Evolutionary conservation across 1,139 yeast genomes (phyloP).

Genomic region (Saccharomyces hybrid): DNA sequence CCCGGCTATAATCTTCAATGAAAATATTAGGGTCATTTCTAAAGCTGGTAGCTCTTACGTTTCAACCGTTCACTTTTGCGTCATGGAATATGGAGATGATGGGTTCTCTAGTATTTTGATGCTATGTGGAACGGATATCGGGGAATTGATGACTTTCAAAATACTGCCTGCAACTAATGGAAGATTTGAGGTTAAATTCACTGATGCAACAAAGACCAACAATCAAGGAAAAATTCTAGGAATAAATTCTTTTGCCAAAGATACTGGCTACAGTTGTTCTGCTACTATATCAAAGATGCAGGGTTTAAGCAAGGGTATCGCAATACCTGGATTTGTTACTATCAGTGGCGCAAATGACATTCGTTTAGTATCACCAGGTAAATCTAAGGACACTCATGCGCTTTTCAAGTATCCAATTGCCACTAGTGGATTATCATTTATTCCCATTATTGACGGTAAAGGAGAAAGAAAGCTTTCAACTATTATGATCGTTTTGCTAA

Average conservation of each 20-base stretch:
- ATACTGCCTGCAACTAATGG: conserved; percentile 62
- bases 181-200: conserved; percentile 53
- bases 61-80: conserved; percentile 64
- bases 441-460: conserved; percentile 18
- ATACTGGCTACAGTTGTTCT: conserved; percentile 52
- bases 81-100: conserved; percentile 53
- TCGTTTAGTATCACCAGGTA: conserved; percentile 55
- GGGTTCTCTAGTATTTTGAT: conserved; percentile 66
- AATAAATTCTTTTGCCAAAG: conserved; percentile 53
- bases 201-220: conserved; percentile 43
- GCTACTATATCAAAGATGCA: conserved; percentile 57
- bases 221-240: conserved; percentile 42
- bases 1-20: conserved; percentile 65
- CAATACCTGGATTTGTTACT: conserved; percentile 56
- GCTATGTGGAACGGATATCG: conserved; percentile 71
- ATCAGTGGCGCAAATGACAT: conserved; percentile 55
- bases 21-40: conserved; percentile 28
- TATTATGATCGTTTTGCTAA: conserved; percentile 37
- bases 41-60: conserved; percentile 32
- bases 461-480: conserved; percentile 34
- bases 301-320: conserved; percentile 54
- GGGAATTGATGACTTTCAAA: conserved; percentile 67
- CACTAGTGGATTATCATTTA: conserved; percentile 51
- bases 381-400: conserved; percentile 53
- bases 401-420: conserved; percentile 42